Evolutionary conservation across 2,329 filamentous ascomycete species (phyloP).

Genomic region (Colletotrichum spinosum): DNA sequence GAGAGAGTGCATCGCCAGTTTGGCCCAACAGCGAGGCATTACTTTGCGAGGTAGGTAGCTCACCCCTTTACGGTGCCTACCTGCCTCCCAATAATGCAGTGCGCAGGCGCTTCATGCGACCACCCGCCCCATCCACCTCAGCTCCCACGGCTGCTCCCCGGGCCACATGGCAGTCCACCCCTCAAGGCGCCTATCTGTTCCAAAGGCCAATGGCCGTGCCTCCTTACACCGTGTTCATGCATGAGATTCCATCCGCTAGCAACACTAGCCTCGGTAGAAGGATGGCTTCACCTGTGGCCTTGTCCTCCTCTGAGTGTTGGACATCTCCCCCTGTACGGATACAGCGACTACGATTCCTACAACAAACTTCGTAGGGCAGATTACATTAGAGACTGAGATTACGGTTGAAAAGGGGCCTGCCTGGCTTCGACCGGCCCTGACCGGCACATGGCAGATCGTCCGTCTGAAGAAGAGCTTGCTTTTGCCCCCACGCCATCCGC

Average conservation of each 20-base stretch:
- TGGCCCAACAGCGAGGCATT: too few species aligned
- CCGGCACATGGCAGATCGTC: slow-evolving; percentile 12
- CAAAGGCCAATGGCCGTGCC: neutral
- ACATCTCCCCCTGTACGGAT: too few species aligned
- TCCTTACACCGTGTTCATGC: slow-evolving; percentile 25
- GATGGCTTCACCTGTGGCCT: neutral
- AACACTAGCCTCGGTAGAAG: slow-evolving; percentile 15
- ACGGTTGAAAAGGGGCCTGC: too few species aligned
- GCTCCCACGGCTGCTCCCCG: neutral
- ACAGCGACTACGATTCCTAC: too few species aligned
- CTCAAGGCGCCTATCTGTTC: neutral
- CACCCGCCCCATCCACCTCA: neutral
- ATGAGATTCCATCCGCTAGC: slow-evolving; percentile 6
- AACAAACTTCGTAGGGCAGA: neutral
- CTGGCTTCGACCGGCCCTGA: too few species aligned
- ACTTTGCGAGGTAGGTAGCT: too few species aligned
- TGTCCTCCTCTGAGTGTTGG: too few species aligned
- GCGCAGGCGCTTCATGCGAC: neutral
- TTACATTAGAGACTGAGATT: neutral
- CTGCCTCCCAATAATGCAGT: neutral
- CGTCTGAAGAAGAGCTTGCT: slow-evolving; percentile 23
- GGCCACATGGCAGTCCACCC: slow-evolving; percentile 12
- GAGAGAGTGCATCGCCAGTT: too few species aligned
- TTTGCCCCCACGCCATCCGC: neutral
- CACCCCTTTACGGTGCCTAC: too few species aligned